Evolutionary conservation across 176 grass and related monocot species (phyloP), one percentile per base, ranked within the genome.

Genomic region (Areca catechu): DNA sequence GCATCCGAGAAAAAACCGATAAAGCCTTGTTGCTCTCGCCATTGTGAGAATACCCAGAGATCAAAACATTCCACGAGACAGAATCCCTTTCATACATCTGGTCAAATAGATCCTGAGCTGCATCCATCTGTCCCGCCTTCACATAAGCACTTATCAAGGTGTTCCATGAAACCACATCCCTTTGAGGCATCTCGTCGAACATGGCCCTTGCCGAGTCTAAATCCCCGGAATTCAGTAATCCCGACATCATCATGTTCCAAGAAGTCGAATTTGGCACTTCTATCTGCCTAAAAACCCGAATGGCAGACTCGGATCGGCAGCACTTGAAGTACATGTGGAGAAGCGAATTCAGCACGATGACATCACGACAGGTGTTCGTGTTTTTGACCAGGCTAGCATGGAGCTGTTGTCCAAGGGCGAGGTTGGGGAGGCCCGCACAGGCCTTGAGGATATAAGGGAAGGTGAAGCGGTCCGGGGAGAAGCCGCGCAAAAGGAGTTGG

Each of bases 261-360:
- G 60, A 62, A 48, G 60, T 62, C 60, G 60, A 22, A 62, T 62
- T 62, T 1, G 60, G 60, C 30, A 22, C 60, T 20, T 22, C 4
- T 3, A 62, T 62, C 18, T 7, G 29, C n/a, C 20, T 7, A 18
- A 62, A 62, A 17, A 48, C 34, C 60, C 47, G 20, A 16, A 28
- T 3, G 19, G 60, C 60, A 62, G 28, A 43, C 19, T 62, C 34
- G 17, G 12, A 48, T 7, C 12, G 27, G 7, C 29, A 10, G 60
- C 60, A 62, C 34, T 62, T 62, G 60, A 62, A 62, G 60, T 62
- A 62, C 60, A 62, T 62, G 17, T 62, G 27, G 28, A 62, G 7
- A 15, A 62, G n/a, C 9, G 60, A 48, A 21, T 62, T 62, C 60
- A 62, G 18, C 34, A 20, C 60, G 30, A 62, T 16, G 9, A 62